A percentile compares a stretch with the other conserved stretches of the same genome.
Conservation (phyloP, 2,329 filamentous ascomycete species). For the Dryadomyces quercus-mongolicae region DNA sequence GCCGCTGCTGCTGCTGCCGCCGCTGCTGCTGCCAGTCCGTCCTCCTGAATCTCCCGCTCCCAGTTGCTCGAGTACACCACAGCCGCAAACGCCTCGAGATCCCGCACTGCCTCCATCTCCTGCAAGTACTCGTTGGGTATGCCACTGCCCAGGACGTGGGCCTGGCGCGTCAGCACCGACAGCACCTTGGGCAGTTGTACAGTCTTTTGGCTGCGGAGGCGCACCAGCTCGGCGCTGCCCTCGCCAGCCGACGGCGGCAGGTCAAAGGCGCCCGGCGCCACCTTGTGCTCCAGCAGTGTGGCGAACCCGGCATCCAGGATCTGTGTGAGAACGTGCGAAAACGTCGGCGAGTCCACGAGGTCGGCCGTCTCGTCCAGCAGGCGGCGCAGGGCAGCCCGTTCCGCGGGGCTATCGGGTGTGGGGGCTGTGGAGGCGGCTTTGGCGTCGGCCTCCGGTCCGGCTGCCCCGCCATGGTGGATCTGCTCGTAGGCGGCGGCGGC, state of each 20-base stretch:
- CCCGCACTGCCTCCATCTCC: constrained; percentile 63
- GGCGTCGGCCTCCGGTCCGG: neutral
- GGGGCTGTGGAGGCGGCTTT: constrained; percentile 6
- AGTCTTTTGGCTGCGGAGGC: constrained; percentile 44
- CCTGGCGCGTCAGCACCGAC: constrained; percentile 81
- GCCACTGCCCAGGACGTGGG: constrained; percentile 75
- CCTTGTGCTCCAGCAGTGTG: constrained; percentile 68
- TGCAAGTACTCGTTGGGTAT: constrained; percentile 59
- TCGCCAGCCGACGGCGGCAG: constrained; percentile 22
- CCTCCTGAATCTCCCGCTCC: constrained; percentile 50
- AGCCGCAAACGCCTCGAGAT: constrained; percentile 73
- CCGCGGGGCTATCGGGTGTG: constrained; percentile 22
- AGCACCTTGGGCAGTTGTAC: constrained; percentile 74
- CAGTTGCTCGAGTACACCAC: constrained; percentile 82
- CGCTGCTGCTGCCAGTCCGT: constrained; percentile 27
- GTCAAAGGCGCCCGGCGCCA: constrained; percentile 70
- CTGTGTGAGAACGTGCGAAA: constrained; percentile 72
- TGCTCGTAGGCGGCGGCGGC: constrained; percentile 22
- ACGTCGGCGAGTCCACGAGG: constrained; percentile 85
- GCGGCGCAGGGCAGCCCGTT: constrained; percentile 52
- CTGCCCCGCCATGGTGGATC: constrained; percentile 4
- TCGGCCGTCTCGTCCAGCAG: constrained; percentile 94
- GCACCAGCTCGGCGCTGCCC: constrained; percentile 31
- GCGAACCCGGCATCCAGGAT: constrained; percentile 83
- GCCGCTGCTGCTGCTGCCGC: constrained; percentile 11